phyloP scores from a whole-genome alignment of 1,139 yeast genomes.

The Taphrina pruni region DNA sequence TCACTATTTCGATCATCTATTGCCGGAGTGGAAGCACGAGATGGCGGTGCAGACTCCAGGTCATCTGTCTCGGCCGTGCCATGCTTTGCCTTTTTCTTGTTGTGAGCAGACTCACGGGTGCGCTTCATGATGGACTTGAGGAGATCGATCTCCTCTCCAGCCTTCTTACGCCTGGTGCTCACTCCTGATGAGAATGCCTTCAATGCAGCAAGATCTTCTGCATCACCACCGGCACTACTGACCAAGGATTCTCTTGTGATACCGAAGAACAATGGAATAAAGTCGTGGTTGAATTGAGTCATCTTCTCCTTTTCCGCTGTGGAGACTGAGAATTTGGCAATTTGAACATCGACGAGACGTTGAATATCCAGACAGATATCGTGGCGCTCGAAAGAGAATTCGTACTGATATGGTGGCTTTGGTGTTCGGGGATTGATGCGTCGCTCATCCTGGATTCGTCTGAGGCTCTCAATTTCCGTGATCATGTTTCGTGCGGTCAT shows the following conservation, averaged over 20 bases:
- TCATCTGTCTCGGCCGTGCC: conserved; percentile 50
- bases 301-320: conserved; percentile 80
- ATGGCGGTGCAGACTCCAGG: conserved; percentile 30
- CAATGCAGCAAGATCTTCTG: conserved; percentile 25
- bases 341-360: conserved; percentile 69
- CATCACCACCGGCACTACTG: conserved; percentile 31
- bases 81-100: conserved; percentile 48
- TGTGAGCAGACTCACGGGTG: conserved; percentile 58
- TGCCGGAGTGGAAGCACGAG: conserved; percentile 39
- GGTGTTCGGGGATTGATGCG: conserved; percentile 83
- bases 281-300: conserved; percentile 71
- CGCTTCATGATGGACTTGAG: conserved; percentile 55
- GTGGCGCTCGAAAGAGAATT: conserved; percentile 67
- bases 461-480: conserved; percentile 88
- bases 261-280: conserved; percentile 72
- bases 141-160: conserved; percentile 36
- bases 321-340: conserved; percentile 74
- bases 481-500: conserved; percentile 87
- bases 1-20: conserved; percentile 23
- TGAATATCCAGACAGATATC: conserved; percentile 76
- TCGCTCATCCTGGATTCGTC: conserved; percentile 82
- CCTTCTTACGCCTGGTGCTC: conserved; percentile 37
- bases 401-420: conserved; percentile 79
- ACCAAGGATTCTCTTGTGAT: conserved; percentile 49
- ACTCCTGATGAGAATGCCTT: conserved; percentile 29